Percentiles rank a stretch among this genome's conserved stretches.
Evolutionary conservation across 306 rosid genomes (phyloP).

Genomic region (Castanea sativa): DNA sequence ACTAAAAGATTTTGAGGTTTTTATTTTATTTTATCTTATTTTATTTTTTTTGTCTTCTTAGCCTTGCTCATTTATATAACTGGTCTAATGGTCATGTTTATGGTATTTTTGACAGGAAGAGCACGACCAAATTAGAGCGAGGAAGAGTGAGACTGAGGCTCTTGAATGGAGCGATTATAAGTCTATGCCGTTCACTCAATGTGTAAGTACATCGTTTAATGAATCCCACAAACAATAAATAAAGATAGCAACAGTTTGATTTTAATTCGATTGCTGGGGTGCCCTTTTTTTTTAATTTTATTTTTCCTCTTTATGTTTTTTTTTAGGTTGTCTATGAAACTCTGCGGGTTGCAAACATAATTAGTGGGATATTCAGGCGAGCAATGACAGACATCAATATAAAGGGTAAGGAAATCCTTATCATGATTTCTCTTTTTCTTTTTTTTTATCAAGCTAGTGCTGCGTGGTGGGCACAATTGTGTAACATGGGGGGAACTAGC

Average conservation of each 20-base stretch:
- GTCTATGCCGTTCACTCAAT: constrained; percentile 93
- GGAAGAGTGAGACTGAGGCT: constrained; percentile 42
- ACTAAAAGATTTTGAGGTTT: background rate
- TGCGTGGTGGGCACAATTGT: too few species aligned
- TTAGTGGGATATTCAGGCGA: constrained; percentile 85
- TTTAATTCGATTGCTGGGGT: background rate
- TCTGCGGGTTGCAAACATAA: constrained; percentile 74
- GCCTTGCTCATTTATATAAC: background rate
- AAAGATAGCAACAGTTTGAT: background rate
- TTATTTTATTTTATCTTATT: background rate
- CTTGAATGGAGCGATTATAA: constrained; percentile 70
- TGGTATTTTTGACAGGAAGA: constrained; percentile 57
- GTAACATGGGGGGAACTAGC: too few species aligned
- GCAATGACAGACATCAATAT: constrained; percentile 67
- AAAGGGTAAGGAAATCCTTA: constrained; percentile 46
- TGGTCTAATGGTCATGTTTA: background rate
- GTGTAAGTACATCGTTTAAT: constrained; percentile 45
- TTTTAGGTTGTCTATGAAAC: constrained; percentile 87
- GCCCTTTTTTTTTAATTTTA: background rate
- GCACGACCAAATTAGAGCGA: constrained; percentile 74
- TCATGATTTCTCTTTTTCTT: background rate
- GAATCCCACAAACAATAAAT: background rate
- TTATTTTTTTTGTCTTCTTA: background rate
- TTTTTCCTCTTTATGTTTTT: background rate
- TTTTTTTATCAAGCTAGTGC: too few species aligned